These are phyloP conservation scores for Gossypium stocksii DNA, from an alignment of 345 rosid genomes.

Conservation along the genomic window DNA sequence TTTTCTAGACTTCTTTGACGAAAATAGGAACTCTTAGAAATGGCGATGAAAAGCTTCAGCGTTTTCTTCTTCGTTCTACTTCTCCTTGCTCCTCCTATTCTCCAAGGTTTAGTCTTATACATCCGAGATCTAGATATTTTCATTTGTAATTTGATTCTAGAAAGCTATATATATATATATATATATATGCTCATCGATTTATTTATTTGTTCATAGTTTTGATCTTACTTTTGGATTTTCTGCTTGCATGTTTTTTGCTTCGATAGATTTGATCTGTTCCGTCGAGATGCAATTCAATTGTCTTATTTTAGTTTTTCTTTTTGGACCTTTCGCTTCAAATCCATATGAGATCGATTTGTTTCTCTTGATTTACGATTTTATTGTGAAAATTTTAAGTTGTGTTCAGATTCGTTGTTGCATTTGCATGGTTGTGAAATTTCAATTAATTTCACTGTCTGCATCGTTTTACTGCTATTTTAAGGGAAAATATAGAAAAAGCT, in stretches of 20 bases:
- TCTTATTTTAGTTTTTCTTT: background rate
- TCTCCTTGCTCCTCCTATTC: constrained; percentile 65
- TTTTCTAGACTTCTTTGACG: background rate
- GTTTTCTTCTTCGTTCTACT: constrained; percentile 64
- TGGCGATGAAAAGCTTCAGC: constrained; percentile 42
- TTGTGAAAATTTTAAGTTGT: background rate
- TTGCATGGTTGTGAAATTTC: background rate
- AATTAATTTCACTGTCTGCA: background rate
- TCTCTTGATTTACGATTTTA: background rate
- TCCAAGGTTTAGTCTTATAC: constrained; percentile 48
- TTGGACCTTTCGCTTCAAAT: background rate
- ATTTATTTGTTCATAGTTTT: background rate
- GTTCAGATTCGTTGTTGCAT: background rate
- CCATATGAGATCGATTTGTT: background rate
- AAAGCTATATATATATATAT: background rate
- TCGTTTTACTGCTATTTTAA: background rate
- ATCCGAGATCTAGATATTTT: constrained; percentile 54
- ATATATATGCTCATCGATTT: background rate
- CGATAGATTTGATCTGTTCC: constrained; percentile 21
- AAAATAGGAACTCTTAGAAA: background rate
- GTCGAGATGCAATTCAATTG: constrained; percentile 11
- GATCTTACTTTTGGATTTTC: constrained; percentile 10
- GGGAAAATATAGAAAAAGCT: too few species aligned
- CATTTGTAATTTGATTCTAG: constrained; percentile 12
- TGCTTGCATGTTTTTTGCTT: background rate